Evolutionary conservation across 2,329 filamentous ascomycete genomes (phyloP).

Genomic region (Microdochium bolleyi): DNA sequence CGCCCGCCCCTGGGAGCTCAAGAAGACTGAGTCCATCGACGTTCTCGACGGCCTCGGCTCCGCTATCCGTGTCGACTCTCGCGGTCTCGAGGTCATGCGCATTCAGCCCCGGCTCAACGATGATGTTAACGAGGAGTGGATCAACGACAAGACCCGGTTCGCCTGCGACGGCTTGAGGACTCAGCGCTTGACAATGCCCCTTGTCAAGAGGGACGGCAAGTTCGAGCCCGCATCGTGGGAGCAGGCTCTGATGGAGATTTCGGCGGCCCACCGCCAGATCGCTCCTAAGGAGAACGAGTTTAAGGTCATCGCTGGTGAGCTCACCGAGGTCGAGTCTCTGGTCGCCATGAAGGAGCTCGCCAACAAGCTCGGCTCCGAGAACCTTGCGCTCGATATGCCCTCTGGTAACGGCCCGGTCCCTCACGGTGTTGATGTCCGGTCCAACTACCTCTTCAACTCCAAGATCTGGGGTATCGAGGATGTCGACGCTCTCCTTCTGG

Average conservation of each 20-base stretch:
- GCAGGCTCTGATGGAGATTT: constrained; percentile 84
- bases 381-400: constrained; percentile 86
- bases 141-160: constrained; percentile 96
- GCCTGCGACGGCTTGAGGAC: constrained; percentile 95
- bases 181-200: constrained; percentile 85
- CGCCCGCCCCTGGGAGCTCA: constrained; percentile 92
- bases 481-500: constrained; percentile 82
- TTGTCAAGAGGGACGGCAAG: constrained; percentile 81
- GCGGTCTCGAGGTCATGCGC: constrained; percentile 94
- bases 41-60: constrained; percentile 89
- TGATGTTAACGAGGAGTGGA: constrained; percentile 99
- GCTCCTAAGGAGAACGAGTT: constrained; percentile 88
- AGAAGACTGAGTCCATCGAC: constrained; percentile 92
- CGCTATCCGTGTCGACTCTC: constrained; percentile 87
- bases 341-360: constrained; percentile 96
- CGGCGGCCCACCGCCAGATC: constrained; percentile 69
- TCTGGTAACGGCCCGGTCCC: constrained; percentile 75
- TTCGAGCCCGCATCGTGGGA: constrained; percentile 95
- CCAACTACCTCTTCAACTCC: constrained; percentile 96
- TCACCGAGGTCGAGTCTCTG: constrained; percentile 86
- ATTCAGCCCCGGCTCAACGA: constrained; percentile 90
- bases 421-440: constrained; percentile 87
- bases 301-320: constrained; percentile 86
- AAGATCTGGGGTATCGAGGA: constrained; percentile 90
- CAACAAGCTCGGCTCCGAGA: constrained; percentile 94